Base-by-base conservation (phyloP, 192 early-diverging fungal genomes). In the Funneliformis geosporum region DNA sequence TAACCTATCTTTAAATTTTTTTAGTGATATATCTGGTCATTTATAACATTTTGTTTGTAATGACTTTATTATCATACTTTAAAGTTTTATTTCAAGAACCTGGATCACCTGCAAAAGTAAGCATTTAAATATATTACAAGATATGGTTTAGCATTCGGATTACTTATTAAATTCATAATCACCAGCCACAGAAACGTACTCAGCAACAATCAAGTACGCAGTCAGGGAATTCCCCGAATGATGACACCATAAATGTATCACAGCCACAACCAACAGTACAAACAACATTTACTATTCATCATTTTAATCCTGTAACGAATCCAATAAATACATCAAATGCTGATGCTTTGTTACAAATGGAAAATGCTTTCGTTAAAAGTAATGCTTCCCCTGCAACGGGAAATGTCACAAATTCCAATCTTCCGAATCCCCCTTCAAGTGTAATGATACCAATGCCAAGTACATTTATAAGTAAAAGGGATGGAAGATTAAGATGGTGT, bases 81-180 rank as follows among this genome's bases (percentile, higher is more conserved):
- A 76, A 87, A 38, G 82, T 85, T 46, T 75, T 89, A 7, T 79
- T 69, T 50, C 74, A 73, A 42, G 80, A 43, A 4, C 87, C 88
- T 21, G 88, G 87, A 21, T 82, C 83, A n/a, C 83, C 87, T n/a
- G 69, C 82, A 76, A 82, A 84, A 80, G 85, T 74, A 86, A 39
- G 62, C 64, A 47, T 28, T 46, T 42, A 55, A 21, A 21, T 1
- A 21, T 21, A 6, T 55, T 55, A 21, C 47, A 55, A 55, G 5
- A 55, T 55, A 55, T n/a, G n/a, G n/a, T 0, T 55, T 16, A 55
- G 16, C 47, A 50, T 47, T 47, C 18, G 47, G 16, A 5, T 55
- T 55, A 55, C 50, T 55, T 21, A 55, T 55, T 33, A 33, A 55
- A 55, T 55, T 55, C 16, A 55, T 55, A 21, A 55, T 55, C 2